Conservation (phyloP, 2,329 filamentous ascomycete species). For the Saccharata proteae region DNA sequence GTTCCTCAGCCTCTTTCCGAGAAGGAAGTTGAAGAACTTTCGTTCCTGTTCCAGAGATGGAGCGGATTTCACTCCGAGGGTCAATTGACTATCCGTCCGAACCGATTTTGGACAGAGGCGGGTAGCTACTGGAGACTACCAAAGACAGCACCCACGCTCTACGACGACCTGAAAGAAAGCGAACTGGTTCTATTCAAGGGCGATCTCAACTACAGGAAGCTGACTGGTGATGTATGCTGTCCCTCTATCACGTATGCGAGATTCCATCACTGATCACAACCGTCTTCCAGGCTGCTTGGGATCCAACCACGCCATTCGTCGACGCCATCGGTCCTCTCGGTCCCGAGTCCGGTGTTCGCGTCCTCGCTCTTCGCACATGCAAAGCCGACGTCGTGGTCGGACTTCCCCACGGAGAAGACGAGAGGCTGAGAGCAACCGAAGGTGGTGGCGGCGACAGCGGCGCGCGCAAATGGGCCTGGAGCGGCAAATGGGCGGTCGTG, state of each 20-base stretch:
- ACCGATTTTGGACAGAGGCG: slow-evolving; percentile 80
- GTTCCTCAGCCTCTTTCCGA: slow-evolving; percentile 52
- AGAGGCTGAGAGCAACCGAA: slow-evolving; percentile 57
- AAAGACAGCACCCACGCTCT: slow-evolving; percentile 50
- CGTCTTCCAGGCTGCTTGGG: slow-evolving; percentile 56
- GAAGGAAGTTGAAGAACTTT: slow-evolving; percentile 53
- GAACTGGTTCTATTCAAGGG: slow-evolving; percentile 95
- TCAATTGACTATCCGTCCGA: slow-evolving; percentile 68
- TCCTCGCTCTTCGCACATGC: slow-evolving; percentile 81
- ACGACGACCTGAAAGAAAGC: slow-evolving; percentile 66
- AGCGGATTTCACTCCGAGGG: slow-evolving; percentile 69
- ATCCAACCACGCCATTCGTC: slow-evolving; percentile 73
- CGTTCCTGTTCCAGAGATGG: slow-evolving; percentile 76
- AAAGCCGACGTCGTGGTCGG: slow-evolving; percentile 95
- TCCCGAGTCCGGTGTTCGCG: slow-evolving; percentile 66
- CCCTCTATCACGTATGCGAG: neutral
- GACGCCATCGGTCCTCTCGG: slow-evolving; percentile 80
- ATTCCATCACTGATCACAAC: slow-evolving; percentile 5
- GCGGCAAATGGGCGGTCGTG: slow-evolving; percentile 92
- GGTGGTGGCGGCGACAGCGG: slow-evolving; percentile 59
- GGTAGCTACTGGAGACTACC: slow-evolving; percentile 87
- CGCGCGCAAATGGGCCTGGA: slow-evolving; percentile 83
- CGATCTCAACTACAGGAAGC: slow-evolving; percentile 89
- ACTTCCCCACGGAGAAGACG: slow-evolving; percentile 69
- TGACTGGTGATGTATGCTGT: slow-evolving; percentile 71